Evolutionary conservation across 768 basidiomycete genomes (phyloP), one percentile per base, ranked within the genome.

Genomic region (Agrocybe chaxingu): DNA sequence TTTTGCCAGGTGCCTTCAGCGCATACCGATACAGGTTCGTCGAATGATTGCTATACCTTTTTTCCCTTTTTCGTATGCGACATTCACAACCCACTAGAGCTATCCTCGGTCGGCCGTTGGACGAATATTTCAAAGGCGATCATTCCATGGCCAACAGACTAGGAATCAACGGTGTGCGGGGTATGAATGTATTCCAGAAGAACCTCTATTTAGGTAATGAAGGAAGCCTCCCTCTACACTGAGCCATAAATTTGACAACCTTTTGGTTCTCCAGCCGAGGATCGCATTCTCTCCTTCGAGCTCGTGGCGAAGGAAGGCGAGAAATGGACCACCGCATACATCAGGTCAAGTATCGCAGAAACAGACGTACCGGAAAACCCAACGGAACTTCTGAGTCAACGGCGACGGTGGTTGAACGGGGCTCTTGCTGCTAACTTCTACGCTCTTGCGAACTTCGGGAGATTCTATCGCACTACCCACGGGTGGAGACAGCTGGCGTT

Each of bases 211-310:
- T 78, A 62, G 75, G 73, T 71, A 54, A 11, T 64, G 60, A 13
- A 9, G 16, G 24, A 9, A 24, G 13, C 11, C 19, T 8, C 12
- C 11, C 38, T 32, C 39, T 47, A 3, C 7, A 3, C 11, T 41
- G 40, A 10, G 41, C 12, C 13, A 32, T 41, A 10, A 36, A 39
- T 60, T 38, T 49, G 16, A 48, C 8, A 29, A 35, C 52, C 18
- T 5, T 2, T 1, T 24, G 24, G 24, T 24, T 24, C 24, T 24
- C 24, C 40, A 73, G 92, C 92, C 50, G 93, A 95, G 70, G 93
- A 96, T 75, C 91, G 95, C 75, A 98, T 98, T 56, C 78, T 98
- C 29, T 98, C 95, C 70, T 98, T 98, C 70, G 95, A 98, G 66
- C 76, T 98, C 46, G 94, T 95, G 18, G 93, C 95, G 8, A 98